A percentile compares a stretch with the other conserved stretches of the same genome.
Evolutionary conservation across 352 stramenopile genomes (phyloP).

Genomic region (Pythium brachiatum): DNA sequence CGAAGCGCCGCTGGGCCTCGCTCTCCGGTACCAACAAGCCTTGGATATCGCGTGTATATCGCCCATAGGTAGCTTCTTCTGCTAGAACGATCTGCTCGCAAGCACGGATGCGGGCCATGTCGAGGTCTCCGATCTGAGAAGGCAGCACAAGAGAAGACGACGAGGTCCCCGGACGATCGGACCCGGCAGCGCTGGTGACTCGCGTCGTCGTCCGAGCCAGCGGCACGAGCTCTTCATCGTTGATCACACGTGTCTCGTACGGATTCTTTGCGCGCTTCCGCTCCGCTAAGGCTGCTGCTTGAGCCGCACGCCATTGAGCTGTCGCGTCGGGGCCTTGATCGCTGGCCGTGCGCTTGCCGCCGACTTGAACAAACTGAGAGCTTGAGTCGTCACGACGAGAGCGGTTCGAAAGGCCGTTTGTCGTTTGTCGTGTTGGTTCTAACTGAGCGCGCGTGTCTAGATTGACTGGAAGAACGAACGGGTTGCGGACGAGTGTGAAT

Average conservation of each 20-base stretch:
- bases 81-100: constrained; percentile 63
- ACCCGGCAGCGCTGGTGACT: constrained; percentile 8
- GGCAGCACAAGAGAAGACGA: constrained; percentile 33
- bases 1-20: constrained; percentile 45
- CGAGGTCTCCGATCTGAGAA: constrained; percentile 79
- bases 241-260: constrained; percentile 84
- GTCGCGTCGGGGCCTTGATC: constrained; percentile 12
- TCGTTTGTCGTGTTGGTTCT: not conserved
- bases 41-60: constrained; percentile 67
- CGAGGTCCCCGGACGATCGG: constrained; percentile 1
- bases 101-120: constrained; percentile 77
- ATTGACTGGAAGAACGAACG: constrained; percentile 84
- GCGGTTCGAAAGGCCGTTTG: not conserved
- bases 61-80: constrained; percentile 66
- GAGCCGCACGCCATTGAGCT: constrained; percentile 14
- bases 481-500: constrained; percentile 84
- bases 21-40: constrained; percentile 63
- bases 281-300: constrained; percentile 44
- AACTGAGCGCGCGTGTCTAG: constrained; percentile 54
- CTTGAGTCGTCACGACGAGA: constrained; percentile 14
- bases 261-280: constrained; percentile 63
- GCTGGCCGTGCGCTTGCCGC: constrained; percentile 40
- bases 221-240: constrained; percentile 78
- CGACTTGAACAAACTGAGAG: constrained; percentile 57
- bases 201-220: constrained; percentile 17